A percentile compares a stretch with the other conserved stretches of the same genome.
Conservation (phyloP, 345 rosid species). For the Eucalyptus guilfoylei region DNA sequence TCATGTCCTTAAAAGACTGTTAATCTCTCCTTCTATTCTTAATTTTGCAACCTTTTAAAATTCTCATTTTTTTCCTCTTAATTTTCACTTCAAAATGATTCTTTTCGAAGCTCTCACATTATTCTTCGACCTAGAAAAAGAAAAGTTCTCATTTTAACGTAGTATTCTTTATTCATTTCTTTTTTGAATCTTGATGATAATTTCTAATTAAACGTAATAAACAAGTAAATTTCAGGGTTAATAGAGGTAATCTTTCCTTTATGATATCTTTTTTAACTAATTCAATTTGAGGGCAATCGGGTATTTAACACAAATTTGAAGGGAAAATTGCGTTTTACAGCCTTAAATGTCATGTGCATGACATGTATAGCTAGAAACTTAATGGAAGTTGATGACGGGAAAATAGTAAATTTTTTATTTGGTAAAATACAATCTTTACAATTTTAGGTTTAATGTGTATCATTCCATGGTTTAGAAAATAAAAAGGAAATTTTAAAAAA, state of each 20-base stretch:
- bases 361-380: background rate
- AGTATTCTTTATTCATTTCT: background rate
- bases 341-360: background rate
- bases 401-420: background rate
- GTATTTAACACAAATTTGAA: background rate
- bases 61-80: background rate
- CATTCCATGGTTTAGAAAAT: background rate
- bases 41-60: background rate
- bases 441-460: background rate
- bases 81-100: background rate
- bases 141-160: background rate
- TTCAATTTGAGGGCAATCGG: fast-evolving
- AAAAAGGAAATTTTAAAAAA: background rate
- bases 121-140: too few relatives aligned
- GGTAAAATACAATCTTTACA: background rate
- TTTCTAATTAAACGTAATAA: too few relatives aligned
- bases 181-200: too few relatives aligned
- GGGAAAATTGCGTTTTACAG: background rate
- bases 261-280: background rate
- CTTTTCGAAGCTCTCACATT: too few relatives aligned
- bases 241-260: too few relatives aligned
- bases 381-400: fast-evolving
- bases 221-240: background rate
- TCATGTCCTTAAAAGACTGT: background rate
- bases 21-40: too few relatives aligned